These are phyloP conservation scores for Nicotiana noctiflora DNA, from an alignment of 257 asterid species.

Conservation along the genomic window DNA sequence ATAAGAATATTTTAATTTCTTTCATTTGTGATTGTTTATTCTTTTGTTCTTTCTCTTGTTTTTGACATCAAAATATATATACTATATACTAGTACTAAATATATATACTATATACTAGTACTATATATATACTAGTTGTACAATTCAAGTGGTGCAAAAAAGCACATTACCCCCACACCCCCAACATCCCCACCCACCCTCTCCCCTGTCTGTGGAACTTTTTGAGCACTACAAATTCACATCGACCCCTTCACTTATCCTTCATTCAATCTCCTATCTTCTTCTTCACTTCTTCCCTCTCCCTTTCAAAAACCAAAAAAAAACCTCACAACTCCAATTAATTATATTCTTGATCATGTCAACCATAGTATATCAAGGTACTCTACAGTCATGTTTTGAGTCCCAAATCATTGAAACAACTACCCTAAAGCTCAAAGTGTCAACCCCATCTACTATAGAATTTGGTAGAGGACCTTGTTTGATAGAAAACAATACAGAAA, in stretches of 20 bases:
- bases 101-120: background rate
- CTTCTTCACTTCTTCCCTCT: slow-evolving; percentile 1
- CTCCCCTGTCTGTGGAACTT: slow-evolving; percentile 25
- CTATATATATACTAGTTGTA: slow-evolving; percentile 8
- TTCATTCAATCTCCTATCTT: slow-evolving; percentile 36
- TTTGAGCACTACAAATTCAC: slow-evolving; percentile 63
- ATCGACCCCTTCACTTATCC: slow-evolving; percentile 47
- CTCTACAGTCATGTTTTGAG: slow-evolving; percentile 33
- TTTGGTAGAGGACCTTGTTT: background rate
- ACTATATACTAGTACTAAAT: background rate
- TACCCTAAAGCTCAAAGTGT: slow-evolving; percentile 40
- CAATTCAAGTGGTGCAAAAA: slow-evolving; percentile 53
- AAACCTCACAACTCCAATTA: background rate
- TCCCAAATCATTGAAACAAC: slow-evolving; percentile 42
- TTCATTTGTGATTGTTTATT: slow-evolving; percentile 5
- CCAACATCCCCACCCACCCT: background rate
- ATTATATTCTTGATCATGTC: slow-evolving; percentile 34
- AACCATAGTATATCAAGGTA: slow-evolving; percentile 41
- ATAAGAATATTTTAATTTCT: slow-evolving; percentile 6
- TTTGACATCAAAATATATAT: too few relatives aligned
- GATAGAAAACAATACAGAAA: background rate
- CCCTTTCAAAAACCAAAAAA: background rate
- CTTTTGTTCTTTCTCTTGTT: background rate
- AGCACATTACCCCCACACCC: background rate
- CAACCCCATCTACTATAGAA: slow-evolving; percentile 18